Evolutionary conservation across 768 basidiomycete species (phyloP).

Genomic region (Agrocybe pediades): DNA sequence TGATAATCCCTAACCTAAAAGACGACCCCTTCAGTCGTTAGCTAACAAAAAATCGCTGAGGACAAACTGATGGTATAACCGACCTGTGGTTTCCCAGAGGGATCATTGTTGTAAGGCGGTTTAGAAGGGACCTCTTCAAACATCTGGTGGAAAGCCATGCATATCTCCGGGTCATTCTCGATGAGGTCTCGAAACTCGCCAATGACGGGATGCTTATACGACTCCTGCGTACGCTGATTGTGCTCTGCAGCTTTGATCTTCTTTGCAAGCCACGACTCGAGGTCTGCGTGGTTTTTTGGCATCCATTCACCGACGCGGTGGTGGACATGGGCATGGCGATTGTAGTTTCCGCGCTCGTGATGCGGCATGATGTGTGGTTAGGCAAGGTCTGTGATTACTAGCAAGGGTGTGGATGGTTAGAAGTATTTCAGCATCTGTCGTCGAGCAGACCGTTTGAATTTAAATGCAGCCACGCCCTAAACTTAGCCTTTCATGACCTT

Average conservation of each 20-base stretch:
- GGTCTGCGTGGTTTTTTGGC: constrained; percentile 6
- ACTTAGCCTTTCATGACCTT: too few species aligned
- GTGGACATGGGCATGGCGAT: background rate
- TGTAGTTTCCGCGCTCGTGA: background rate
- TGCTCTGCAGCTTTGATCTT: background rate
- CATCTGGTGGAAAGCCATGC: constrained; percentile 8
- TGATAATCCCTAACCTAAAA: constrained; percentile 5
- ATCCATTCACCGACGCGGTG: constrained; percentile 9
- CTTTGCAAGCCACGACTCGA: constrained; percentile 7
- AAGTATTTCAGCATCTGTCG: too few species aligned
- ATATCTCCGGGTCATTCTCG: constrained; percentile 6
- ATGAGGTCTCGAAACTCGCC: constrained; percentile 7
- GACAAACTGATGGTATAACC: too few species aligned
- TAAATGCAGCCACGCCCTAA: too few species aligned
- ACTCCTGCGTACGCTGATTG: background rate
- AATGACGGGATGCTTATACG: constrained; percentile 37
- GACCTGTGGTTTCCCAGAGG: constrained; percentile 36
- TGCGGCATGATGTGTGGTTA: too few species aligned
- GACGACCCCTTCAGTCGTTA: too few species aligned
- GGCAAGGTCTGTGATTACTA: too few species aligned
- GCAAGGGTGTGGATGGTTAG: too few species aligned
- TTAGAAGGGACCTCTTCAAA: constrained; percentile 7
- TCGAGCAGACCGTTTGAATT: too few species aligned
- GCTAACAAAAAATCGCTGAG: too few species aligned
- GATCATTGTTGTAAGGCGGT: constrained; percentile 9